Conservation (phyloP, 441 rosid species). For the Euphorbia schlechtendalii region DNA sequence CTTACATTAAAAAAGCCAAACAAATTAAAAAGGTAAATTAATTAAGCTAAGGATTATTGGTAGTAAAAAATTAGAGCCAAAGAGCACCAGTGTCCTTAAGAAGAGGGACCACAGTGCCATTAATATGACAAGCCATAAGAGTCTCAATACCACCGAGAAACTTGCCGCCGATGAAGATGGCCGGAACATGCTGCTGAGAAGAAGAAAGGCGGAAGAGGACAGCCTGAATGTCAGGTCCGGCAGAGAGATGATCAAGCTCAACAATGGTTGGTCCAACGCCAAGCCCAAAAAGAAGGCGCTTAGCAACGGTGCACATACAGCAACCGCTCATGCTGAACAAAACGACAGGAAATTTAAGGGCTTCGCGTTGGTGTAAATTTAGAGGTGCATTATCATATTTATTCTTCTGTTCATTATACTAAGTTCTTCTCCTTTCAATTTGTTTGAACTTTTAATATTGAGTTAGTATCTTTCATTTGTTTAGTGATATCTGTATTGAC, state of each 20-base stretch:
- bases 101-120: conserved; percentile 78
- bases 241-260: conserved; percentile 53
- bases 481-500: too few relatives aligned
- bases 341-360: conserved; percentile 81
- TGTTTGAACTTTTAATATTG: background rate
- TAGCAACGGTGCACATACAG: conserved; percentile 92
- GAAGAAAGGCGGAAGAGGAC: conserved; percentile 22
- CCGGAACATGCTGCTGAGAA: conserved; percentile 41
- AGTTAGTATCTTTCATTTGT: too few relatives aligned
- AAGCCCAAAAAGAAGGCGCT: conserved; percentile 76
- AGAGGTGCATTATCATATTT: conserved; percentile 5
- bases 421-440: background rate
- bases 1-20: background rate
- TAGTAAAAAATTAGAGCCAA: conserved; percentile 47
- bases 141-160: conserved; percentile 75
- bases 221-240: conserved; percentile 34
- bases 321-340: conserved; percentile 73
- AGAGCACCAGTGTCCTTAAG: conserved; percentile 91
- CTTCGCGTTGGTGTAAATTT: conserved; percentile 81
- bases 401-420: conserved; percentile 3
- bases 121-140: conserved; percentile 82
- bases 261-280: conserved; percentile 71
- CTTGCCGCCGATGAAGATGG: conserved; percentile 72
- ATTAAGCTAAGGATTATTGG: too few relatives aligned
- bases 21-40: too few relatives aligned